phyloP scores from a whole-genome alignment of 1,284 basidiomycete species.

The Sanguinoderma infundibulare region DNA sequence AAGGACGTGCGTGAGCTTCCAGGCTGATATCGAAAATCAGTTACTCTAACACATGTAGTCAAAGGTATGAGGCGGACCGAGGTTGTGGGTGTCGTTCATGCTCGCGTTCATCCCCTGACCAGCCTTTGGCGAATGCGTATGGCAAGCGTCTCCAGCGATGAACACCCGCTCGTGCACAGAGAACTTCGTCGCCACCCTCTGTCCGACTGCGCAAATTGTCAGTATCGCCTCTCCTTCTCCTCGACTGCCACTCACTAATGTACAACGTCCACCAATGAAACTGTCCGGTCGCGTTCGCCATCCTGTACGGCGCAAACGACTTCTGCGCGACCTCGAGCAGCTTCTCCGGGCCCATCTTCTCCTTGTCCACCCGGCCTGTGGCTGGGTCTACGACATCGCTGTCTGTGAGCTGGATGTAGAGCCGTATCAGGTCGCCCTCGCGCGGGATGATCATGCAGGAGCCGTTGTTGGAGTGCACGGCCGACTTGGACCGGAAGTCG shows the following conservation, averaged over 20 bases:
- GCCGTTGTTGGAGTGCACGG: constrained; percentile 60
- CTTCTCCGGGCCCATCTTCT: constrained; percentile 59
- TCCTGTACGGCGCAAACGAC: constrained; percentile 70
- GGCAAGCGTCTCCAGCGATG: constrained; percentile 83
- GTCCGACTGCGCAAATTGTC: constrained; percentile 54
- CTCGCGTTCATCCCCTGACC: constrained; percentile 75
- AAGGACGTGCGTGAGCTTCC: constrained; percentile 79
- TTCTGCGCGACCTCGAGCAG: constrained; percentile 71
- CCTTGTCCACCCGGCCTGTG: constrained; percentile 66
- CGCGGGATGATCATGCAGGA: constrained; percentile 78
- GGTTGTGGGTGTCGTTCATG: constrained; percentile 85
- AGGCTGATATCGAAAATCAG: constrained; percentile 46
- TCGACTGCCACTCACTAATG: constrained; percentile 41
- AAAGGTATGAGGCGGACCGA: constrained; percentile 46
- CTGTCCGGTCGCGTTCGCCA: constrained; percentile 53
- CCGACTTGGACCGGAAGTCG: constrained; percentile 74
- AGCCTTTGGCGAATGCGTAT: constrained; percentile 83
- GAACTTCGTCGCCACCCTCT: constrained; percentile 75
- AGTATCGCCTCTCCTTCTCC: background rate
- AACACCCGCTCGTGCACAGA: constrained; percentile 74
- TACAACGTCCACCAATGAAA: constrained; percentile 87
- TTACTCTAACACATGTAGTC: background rate
- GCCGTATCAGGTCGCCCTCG: constrained; percentile 69
- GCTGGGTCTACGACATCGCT: constrained; percentile 49
- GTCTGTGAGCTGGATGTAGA: constrained; percentile 75